A percentile compares a stretch with the other conserved stretches of the same genome.
Evolutionary conservation across 495 filamentous ascomycete genomes (phyloP).

Genomic region (Pyrenopolyporus hunteri): DNA sequence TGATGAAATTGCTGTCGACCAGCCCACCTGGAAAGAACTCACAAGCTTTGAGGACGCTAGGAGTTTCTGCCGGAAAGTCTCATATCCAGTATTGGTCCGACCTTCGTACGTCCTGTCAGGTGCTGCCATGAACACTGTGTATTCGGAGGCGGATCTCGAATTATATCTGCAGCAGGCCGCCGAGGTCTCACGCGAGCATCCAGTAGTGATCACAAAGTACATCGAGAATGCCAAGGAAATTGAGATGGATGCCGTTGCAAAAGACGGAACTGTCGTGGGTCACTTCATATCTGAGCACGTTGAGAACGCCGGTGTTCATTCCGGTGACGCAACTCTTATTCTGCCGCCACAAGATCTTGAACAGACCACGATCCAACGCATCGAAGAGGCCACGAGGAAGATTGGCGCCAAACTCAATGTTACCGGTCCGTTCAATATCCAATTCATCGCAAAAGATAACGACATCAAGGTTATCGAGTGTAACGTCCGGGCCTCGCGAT

Average conservation of each 20-base stretch:
- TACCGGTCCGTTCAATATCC: constrained; percentile 97
- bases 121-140: constrained; percentile 97
- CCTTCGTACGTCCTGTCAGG: constrained; percentile 96
- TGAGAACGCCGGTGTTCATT: constrained; percentile 96
- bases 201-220: constrained; percentile 98
- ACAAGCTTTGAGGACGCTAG: constrained; percentile 87
- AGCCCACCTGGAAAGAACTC: constrained; percentile 97
- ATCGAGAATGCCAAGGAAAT: constrained; percentile 98
- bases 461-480: constrained; percentile 99
- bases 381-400: constrained; percentile 93
- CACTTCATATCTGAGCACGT: constrained; percentile 97
- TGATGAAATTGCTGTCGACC: constrained; percentile 93
- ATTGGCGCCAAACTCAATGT: constrained; percentile 95
- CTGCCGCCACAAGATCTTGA: constrained; percentile 94
- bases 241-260: constrained; percentile 94
- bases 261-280: constrained; percentile 81
- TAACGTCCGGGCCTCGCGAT: constrained; percentile 94
- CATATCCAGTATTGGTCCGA: constrained; percentile 91
- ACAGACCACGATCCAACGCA: constrained; percentile 83
- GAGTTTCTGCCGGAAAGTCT: constrained; percentile 80
- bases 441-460: constrained; percentile 99
- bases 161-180: constrained; percentile 86
- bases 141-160: constrained; percentile 83
- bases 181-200: constrained; percentile 93
- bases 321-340: constrained; percentile 92